Evolutionary conservation across 2,329 filamentous ascomycete species (phyloP).

Genomic region (Aspergillus sp.): DNA sequence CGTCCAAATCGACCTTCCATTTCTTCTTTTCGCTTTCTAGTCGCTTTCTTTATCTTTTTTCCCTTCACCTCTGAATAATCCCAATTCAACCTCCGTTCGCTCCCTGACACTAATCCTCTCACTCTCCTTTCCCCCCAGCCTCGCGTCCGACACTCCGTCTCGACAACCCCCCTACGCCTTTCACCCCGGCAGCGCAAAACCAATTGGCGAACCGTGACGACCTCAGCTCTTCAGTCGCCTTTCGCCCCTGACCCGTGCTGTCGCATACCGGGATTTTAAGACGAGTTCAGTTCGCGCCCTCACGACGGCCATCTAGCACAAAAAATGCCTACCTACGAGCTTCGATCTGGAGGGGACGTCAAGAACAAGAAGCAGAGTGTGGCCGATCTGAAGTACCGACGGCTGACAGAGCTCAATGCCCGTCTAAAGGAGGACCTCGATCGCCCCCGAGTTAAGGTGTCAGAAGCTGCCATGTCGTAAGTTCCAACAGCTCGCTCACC

Average conservation of each 20-base stretch:
- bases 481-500: conserved; percentile 27
- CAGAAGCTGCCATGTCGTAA: conserved; percentile 85
- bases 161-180: conserved; percentile 10
- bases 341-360: conserved; percentile 63
- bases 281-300: conserved; percentile 1
- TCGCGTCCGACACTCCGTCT: conserved; percentile 10
- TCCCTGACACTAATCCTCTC: conserved; percentile 11
- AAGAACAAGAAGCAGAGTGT: conserved; percentile 98
- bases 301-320: neutral
- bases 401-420: conserved; percentile 95
- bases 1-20: conserved; percentile 17
- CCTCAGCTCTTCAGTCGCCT: neutral
- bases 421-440: conserved; percentile 94
- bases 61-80: conserved; percentile 13
- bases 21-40: conserved; percentile 13
- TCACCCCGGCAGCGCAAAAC: conserved; percentile 14
- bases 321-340: conserved; percentile 64
- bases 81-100: conserved; percentile 15
- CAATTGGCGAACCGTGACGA: conserved; percentile 3
- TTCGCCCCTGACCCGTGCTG: conserved; percentile 1
- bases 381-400: conserved; percentile 95
- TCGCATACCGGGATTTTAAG: conserved; percentile 39
- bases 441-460: conserved; percentile 91
- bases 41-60: conserved; percentile 16
- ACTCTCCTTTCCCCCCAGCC: conserved; percentile 2